Conservation (phyloP, 2,329 filamentous ascomycete species). For the Simplicillium sp. region DNA sequence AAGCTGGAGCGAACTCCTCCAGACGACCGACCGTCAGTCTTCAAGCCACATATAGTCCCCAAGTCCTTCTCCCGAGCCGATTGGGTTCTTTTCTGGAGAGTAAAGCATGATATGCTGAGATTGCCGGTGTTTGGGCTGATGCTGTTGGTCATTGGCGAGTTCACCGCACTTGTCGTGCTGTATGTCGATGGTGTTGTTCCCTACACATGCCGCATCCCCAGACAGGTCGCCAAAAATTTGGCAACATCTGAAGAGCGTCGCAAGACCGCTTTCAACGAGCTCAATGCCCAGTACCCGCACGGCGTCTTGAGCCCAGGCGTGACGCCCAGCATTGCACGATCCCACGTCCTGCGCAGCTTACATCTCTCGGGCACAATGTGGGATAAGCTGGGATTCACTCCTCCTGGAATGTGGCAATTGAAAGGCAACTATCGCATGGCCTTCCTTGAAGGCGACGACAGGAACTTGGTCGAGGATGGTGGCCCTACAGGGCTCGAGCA, state of each 20-base stretch:
- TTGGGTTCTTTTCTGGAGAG: conserved; percentile 61
- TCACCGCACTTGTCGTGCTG: conserved; percentile 72
- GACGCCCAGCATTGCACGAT: conserved; percentile 17
- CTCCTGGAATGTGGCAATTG: conserved; percentile 41
- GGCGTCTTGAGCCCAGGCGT: conserved; percentile 24
- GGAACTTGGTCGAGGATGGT: conserved; percentile 53
- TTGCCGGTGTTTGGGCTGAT: conserved; percentile 71
- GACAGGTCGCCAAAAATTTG: conserved; percentile 53
- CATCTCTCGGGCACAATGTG: conserved; percentile 36
- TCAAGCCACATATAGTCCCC: conserved; percentile 21
- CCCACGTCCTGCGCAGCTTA: conserved; percentile 32
- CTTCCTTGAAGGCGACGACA: conserved; percentile 64
- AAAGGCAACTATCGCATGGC: conserved; percentile 44
- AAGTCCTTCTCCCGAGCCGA: conserved; percentile 48
- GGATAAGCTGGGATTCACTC: conserved; percentile 39
- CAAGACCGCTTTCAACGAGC: conserved; percentile 33
- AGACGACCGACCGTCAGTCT: conserved; percentile 41
- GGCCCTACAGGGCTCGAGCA: conserved; percentile 44
- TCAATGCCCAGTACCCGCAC: conserved; percentile 21
- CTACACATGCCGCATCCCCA: conserved; percentile 72
- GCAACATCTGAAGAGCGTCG: conserved; percentile 46
- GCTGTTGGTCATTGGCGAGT: conserved; percentile 72
- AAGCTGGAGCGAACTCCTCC: conserved; percentile 33
- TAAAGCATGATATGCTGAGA: conserved; percentile 62
- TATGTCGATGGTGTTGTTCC: conserved; percentile 64